These are phyloP conservation scores for Petasospora rhodanensis DNA, from an alignment of 1,139 yeast species.

Conservation along the genomic window DNA sequence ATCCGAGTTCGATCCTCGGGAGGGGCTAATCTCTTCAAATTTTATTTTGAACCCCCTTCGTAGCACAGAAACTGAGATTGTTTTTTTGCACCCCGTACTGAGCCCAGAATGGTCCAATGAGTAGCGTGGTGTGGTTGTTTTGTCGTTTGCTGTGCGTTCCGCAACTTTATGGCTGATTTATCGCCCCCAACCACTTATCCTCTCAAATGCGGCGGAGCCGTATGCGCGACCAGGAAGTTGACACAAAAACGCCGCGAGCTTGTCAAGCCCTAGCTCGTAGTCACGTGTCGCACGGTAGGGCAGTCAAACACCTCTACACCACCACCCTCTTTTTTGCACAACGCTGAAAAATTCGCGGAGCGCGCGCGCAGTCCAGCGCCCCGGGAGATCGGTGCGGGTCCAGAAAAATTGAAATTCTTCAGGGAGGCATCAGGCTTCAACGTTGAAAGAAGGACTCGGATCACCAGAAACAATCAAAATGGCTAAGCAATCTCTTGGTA, in stretches of 20 bases:
- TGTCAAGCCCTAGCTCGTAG: neutral
- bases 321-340: too few relatives aligned
- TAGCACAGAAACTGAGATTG: too few relatives aligned
- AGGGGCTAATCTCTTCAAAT: conserved; percentile 31
- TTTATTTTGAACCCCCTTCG: conserved; percentile 6
- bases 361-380: conserved; percentile 2
- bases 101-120: too few relatives aligned
- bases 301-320: conserved; percentile 8
- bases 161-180: too few relatives aligned
- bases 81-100: too few relatives aligned
- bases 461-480: conserved; percentile 29
- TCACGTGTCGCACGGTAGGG: conserved; percentile 7
- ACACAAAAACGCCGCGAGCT: too few relatives aligned
- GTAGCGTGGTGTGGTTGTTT: too few relatives aligned
- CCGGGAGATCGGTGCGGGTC: conserved; percentile 1
- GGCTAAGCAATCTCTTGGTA: conserved; percentile 46
- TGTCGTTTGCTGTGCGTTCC: too few relatives aligned
- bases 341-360: too few relatives aligned
- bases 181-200: too few relatives aligned
- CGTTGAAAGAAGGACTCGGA: conserved; percentile 1
- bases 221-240: too few relatives aligned
- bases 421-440: conserved; percentile 4
- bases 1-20: conserved; percentile 48
- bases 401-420: conserved; percentile 19
- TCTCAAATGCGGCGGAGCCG: too few relatives aligned